Evolutionary conservation across 306 rosid genomes (phyloP).

Genomic region (Malus orientalis): DNA sequence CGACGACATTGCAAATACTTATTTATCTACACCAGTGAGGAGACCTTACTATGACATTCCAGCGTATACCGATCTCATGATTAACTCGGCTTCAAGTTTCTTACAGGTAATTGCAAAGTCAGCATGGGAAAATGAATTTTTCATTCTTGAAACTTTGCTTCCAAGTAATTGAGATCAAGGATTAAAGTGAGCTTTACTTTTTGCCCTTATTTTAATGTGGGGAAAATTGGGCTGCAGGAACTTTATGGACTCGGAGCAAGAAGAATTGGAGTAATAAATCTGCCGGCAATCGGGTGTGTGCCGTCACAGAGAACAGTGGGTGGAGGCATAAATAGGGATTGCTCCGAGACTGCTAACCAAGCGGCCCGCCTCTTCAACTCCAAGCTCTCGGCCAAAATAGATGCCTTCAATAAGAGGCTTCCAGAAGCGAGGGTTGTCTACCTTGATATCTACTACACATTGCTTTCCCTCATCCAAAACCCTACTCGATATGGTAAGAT

Average conservation of each 20-base stretch:
- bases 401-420: conserved; percentile 18
- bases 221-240: too few species aligned
- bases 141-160: neutral
- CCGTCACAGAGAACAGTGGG: too few species aligned
- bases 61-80: conserved; percentile 54
- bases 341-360: too few species aligned
- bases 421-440: conserved; percentile 51
- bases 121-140: neutral
- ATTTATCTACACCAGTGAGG: conserved; percentile 29
- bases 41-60: conserved; percentile 27
- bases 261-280: too few species aligned
- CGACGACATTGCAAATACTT: conserved; percentile 66
- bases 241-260: too few species aligned
- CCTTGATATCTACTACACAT: conserved; percentile 40
- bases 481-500: conserved; percentile 47
- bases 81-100: conserved; percentile 38
- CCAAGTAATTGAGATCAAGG: neutral
- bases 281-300: too few species aligned
- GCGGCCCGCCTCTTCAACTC: conserved; percentile 27
- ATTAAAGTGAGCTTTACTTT: too few species aligned
- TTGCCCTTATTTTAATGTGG: too few species aligned
- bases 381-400: conserved; percentile 5
- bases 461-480: conserved; percentile 32
- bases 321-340: too few species aligned
- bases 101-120: conserved; percentile 28